phyloP scores from a whole-genome alignment of 352 stramenopile species.

The Phytophthora melonis region DNA sequence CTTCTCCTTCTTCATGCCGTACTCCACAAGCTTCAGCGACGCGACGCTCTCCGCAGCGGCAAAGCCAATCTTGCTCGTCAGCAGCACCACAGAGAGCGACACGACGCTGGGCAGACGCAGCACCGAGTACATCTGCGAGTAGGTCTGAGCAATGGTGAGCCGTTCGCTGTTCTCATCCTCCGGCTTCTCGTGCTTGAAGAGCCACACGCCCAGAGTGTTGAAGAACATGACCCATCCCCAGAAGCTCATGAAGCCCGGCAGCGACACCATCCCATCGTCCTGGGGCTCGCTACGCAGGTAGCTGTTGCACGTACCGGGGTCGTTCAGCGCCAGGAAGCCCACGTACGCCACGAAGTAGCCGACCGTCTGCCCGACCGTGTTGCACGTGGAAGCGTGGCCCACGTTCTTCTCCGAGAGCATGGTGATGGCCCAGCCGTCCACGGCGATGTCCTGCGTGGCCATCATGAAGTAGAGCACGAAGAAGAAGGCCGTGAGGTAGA shows the following conservation, averaged over 20 bases:
- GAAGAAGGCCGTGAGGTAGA: conserved; percentile 96
- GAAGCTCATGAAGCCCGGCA: conserved; percentile 93
- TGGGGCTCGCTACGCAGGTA: conserved; percentile 82
- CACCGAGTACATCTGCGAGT: conserved; percentile 90
- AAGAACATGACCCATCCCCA: conserved; percentile 95
- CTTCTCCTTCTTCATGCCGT: conserved; percentile 94
- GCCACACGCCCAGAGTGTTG: conserved; percentile 91
- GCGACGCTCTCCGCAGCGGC: conserved; percentile 91
- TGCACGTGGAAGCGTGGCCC: conserved; percentile 96
- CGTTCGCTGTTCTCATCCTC: conserved; percentile 68
- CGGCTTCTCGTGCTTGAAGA: conserved; percentile 93
- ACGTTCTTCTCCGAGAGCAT: conserved; percentile 98
- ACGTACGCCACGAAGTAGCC: conserved; percentile 99
- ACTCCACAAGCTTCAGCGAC: conserved; percentile 94
- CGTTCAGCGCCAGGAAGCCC: conserved; percentile 98
- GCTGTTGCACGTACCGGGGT: conserved; percentile 91
- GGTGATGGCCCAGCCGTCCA: conserved; percentile 99
- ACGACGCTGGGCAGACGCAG: conserved; percentile 88
- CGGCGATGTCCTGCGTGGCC: conserved; percentile 99
- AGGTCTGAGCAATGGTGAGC: conserved; percentile 89
- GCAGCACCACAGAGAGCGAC: conserved; percentile 86
- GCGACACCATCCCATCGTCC: conserved; percentile 82
- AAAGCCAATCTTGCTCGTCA: conserved; percentile 95
- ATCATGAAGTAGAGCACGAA: conserved; percentile 99
- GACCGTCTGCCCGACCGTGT: conserved; percentile 97